Base-by-base conservation (phyloP, 2,329 filamentous ascomycete genomes). In the Cordyceps fumosorosea region DNA sequence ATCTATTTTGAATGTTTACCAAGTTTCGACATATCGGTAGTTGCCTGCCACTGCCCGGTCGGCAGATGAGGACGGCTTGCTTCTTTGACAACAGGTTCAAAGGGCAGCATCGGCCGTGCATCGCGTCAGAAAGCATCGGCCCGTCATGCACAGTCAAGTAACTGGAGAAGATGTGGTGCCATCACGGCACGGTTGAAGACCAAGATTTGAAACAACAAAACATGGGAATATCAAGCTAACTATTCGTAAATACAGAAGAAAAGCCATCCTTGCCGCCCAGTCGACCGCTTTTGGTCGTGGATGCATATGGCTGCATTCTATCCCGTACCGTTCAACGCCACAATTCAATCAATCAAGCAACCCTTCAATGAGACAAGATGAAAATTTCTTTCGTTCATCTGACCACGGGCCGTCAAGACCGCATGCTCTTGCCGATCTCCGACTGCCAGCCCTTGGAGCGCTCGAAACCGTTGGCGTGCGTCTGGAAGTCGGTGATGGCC, bases 391-490 rank as follows among this genome's bases (percentile, higher is more conserved):
- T 3, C n/a, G 4, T 26, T 20, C 14, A 42, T 26, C 14, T 55
- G 32, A 54, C 34, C n/a, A 5, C 14, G 5, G 18, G 8, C n/a
- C 2, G 18, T 67, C 67, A 79, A 16, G 74, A 70, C 44, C 71
- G 74, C 88, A 91, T 91, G 16, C 80, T 80, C 81, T 91, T 92
- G 44, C 90, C 90, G 81, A 96, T 96, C 77, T 96, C 89, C 71
- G 89, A 92, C 74, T 87, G 77, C 91, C 92, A 96, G 34, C 86
- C 84, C 66, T 85, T 81, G 1, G 89, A 89, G 65, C 89, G 81
- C 78, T 95, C 91, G 68, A 95, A 95, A 5, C 90, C 90, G 73
- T 93, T 93, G 44, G 82, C 80, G 65, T 84, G 80, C 16, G 80
- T 85, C 76, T 90, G 88, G 70, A 86, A 95, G 73, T 95, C 90